These are phyloP conservation scores for Penicillium simplicissimum DNA, from an alignment of 495 filamentous ascomycete species.

Conservation along the genomic window DNA sequence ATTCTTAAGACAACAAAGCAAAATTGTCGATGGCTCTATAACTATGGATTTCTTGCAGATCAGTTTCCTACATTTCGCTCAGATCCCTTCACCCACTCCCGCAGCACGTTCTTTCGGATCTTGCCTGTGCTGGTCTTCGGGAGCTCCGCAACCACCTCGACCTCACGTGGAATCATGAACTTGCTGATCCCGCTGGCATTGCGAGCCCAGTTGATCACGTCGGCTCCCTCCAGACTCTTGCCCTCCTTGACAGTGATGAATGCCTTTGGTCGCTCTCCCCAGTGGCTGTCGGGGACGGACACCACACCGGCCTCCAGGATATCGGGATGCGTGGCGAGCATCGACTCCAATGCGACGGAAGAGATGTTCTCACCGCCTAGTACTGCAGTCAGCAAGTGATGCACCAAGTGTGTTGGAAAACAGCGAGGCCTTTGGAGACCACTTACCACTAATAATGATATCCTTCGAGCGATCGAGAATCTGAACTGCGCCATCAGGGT, in stretches of 20 bases:
- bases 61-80: constrained; percentile 3
- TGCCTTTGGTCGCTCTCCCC: constrained; percentile 93
- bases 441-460: constrained; percentile 93
- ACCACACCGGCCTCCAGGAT: constrained; percentile 91
- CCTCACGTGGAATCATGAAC: constrained; percentile 95
- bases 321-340: constrained; percentile 87
- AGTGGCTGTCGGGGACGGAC: constrained; percentile 84
- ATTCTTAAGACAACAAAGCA: too few species aligned
- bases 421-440: not conserved
- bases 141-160: constrained; percentile 82
- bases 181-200: constrained; percentile 74
- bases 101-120: constrained; percentile 89
- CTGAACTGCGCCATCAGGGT: constrained; percentile 84
- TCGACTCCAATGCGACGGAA: constrained; percentile 84
- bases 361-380: constrained; percentile 96
- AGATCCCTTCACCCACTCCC: constrained; percentile 76
- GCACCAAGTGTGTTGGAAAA: not conserved
- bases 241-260: constrained; percentile 79
- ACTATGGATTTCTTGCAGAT: not conserved
- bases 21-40: not conserved
- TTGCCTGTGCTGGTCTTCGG: constrained; percentile 98
- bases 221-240: constrained; percentile 59
- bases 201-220: constrained; percentile 86
- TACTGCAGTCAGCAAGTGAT: constrained; percentile 8
- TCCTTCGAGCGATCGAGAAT: constrained; percentile 95